A percentile compares a stretch with the other conserved stretches of the same genome.
phyloP scores from a whole-genome alignment of 805 yeast genomes.

The Yamadazyma nakazawae region DNA sequence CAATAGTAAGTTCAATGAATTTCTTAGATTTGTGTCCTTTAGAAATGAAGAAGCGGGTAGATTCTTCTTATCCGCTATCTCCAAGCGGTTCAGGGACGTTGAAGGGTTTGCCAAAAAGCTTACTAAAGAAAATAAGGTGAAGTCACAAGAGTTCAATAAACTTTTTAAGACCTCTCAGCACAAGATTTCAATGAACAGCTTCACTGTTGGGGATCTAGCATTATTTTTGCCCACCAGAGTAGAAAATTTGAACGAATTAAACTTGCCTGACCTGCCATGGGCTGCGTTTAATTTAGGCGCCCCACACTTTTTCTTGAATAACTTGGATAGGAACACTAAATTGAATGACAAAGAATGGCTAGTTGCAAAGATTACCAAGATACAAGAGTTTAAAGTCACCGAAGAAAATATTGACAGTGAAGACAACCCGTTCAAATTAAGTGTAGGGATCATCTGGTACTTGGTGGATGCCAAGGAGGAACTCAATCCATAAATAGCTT shows the following conservation, averaged over 20 bases:
- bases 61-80: constrained; percentile 44
- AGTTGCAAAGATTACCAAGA: constrained; percentile 62
- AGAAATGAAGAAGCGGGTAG: constrained; percentile 19
- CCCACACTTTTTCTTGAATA: constrained; percentile 73
- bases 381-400: constrained; percentile 53
- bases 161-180: constrained; percentile 35
- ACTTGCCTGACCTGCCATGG: constrained; percentile 58
- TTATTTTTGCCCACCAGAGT: constrained; percentile 77
- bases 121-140: constrained; percentile 63
- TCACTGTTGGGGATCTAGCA: constrained; percentile 73
- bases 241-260: constrained; percentile 24
- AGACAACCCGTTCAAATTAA: constrained; percentile 62
- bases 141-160: constrained; percentile 44
- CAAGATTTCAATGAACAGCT: constrained; percentile 65
- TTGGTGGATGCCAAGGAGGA: constrained; percentile 49
- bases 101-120: constrained; percentile 84
- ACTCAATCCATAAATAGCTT: not conserved
- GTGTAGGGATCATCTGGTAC: constrained; percentile 63
- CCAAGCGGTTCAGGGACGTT: constrained; percentile 81
- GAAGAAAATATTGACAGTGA: constrained; percentile 34
- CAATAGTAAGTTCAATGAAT: constrained; percentile 17
- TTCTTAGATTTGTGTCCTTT: constrained; percentile 23
- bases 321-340: constrained; percentile 20
- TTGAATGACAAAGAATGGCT: constrained; percentile 67
- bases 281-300: constrained; percentile 91